These are phyloP conservation scores for Bretschneidera sinensis DNA, from an alignment of 345 rosid genomes.

Conservation along the genomic window DNA sequence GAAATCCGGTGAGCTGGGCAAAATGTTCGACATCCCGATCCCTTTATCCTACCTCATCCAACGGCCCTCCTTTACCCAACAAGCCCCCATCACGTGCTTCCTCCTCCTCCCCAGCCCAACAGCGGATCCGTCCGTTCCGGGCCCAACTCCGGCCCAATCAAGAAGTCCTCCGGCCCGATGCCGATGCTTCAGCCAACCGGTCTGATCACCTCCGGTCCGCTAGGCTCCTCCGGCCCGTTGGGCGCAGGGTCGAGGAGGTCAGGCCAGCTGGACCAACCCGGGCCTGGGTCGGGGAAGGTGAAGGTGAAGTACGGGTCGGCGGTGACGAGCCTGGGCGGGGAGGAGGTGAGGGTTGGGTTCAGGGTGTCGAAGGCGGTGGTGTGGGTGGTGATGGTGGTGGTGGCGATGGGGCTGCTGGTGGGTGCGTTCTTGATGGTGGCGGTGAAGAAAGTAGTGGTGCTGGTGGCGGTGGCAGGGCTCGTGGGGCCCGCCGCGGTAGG, in stretches of 20 bases:
- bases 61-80: slow-evolving; percentile 30
- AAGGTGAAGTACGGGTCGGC: slow-evolving; percentile 65
- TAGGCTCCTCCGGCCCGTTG: slow-evolving; percentile 38
- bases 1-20: slow-evolving; percentile 91
- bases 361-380: slow-evolving; percentile 68
- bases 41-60: slow-evolving; percentile 34
- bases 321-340: slow-evolving; percentile 64
- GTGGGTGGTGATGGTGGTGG: slow-evolving; percentile 63
- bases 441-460: slow-evolving; percentile 64
- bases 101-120: slow-evolving; percentile 61
- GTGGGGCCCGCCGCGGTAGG: slow-evolving; percentile 47
- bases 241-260: slow-evolving; percentile 48
- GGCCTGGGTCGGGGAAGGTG: slow-evolving; percentile 38
- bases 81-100: slow-evolving; percentile 48
- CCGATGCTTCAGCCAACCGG: slow-evolving; percentile 79
- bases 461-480: slow-evolving; percentile 57
- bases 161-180: slow-evolving; percentile 73
- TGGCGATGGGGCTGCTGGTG: slow-evolving; percentile 52
- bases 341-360: slow-evolving; percentile 65
- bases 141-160: slow-evolving; percentile 61
- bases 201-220: slow-evolving; percentile 81
- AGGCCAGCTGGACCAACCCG: slow-evolving; percentile 54
- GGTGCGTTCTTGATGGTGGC: slow-evolving; percentile 81
- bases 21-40: slow-evolving; percentile 85
- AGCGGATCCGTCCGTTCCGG: slow-evolving; percentile 86